Evolutionary conservation across 352 stramenopile species (phyloP).

Genomic region (Pythium coloratum): DNA sequence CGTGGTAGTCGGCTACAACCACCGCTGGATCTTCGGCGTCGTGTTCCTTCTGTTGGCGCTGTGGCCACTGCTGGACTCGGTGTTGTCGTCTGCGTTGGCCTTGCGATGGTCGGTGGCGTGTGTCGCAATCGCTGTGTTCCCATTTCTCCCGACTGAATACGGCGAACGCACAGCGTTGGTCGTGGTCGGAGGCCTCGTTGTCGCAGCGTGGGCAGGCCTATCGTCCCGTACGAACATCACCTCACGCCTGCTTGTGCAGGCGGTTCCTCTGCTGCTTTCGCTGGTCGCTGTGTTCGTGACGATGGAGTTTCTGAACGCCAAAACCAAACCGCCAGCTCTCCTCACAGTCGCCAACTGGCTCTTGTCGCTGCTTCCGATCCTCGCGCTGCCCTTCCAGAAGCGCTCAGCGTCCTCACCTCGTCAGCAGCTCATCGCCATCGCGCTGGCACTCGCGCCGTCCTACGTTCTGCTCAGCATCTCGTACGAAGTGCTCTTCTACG

Average conservation of each 20-base stretch:
- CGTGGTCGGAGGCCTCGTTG: constrained; percentile 42
- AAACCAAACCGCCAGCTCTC: constrained; percentile 47
- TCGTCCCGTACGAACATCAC: neutral
- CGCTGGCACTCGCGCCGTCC: constrained; percentile 56
- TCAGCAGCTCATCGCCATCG: constrained; percentile 51
- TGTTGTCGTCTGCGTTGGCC: neutral
- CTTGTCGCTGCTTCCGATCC: constrained; percentile 43
- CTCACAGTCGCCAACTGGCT: constrained; percentile 64
- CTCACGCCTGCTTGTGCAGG: neutral
- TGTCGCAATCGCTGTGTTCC: constrained; percentile 67
- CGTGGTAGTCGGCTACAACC: constrained; percentile 68
- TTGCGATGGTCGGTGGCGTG: constrained; percentile 50
- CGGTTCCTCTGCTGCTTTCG: constrained; percentile 32
- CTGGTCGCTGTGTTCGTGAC: constrained; percentile 48
- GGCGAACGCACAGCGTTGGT: constrained; percentile 68
- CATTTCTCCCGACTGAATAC: constrained; percentile 72
- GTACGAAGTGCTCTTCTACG: constrained; percentile 85
- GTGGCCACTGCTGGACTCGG: constrained; percentile 39
- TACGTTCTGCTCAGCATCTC: constrained; percentile 82
- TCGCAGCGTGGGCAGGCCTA: constrained; percentile 12
- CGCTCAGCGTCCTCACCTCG: neutral
- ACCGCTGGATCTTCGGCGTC: constrained; percentile 61
- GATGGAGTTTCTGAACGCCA: constrained; percentile 51
- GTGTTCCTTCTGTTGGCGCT: constrained; percentile 59
- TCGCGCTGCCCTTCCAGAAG: constrained; percentile 27